Evolutionary conservation across 208 protist genomes (phyloP).

Genomic region (Acanthamoeba sp.): DNA sequence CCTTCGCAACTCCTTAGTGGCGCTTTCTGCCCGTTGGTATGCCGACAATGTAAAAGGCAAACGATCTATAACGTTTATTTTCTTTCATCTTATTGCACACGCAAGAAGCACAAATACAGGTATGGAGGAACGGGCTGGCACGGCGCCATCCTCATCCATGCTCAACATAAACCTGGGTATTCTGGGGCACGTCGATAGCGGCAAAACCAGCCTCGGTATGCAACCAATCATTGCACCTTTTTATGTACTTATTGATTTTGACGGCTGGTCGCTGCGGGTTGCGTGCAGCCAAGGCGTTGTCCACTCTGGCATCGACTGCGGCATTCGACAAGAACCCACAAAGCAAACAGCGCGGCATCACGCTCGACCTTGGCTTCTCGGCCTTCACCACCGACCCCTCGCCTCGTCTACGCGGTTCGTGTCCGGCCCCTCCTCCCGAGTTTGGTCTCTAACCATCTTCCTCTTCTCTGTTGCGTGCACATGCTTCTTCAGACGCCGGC

Average conservation of each 20-base stretch:
- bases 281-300: constrained; percentile 94
- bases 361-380: constrained; percentile 98
- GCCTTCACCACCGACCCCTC: constrained; percentile 80
- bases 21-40: not conserved
- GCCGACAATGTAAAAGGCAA: not conserved
- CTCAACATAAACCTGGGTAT: constrained; percentile 97
- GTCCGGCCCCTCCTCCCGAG: not conserved
- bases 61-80: not conserved
- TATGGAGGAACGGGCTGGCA: not conserved
- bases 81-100: too few relatives aligned
- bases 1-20: not conserved
- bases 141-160: not conserved
- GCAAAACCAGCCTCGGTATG: constrained; percentile 94
- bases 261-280: too few relatives aligned
- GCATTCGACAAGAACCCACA: constrained; percentile 98
- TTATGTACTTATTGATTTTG: not conserved
- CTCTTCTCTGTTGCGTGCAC: not conserved
- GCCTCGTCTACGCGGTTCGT: not conserved
- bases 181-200: constrained; percentile 98
- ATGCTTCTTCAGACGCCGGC: not conserved
- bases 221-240: not conserved
- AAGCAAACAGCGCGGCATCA: constrained; percentile 97
- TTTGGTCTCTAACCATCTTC: too few relatives aligned
- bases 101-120: not conserved
- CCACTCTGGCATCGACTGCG: constrained; percentile 94